phyloP scores from a whole-genome alignment of 78 protist species.

The Monocercomonoides exilis region DNA sequence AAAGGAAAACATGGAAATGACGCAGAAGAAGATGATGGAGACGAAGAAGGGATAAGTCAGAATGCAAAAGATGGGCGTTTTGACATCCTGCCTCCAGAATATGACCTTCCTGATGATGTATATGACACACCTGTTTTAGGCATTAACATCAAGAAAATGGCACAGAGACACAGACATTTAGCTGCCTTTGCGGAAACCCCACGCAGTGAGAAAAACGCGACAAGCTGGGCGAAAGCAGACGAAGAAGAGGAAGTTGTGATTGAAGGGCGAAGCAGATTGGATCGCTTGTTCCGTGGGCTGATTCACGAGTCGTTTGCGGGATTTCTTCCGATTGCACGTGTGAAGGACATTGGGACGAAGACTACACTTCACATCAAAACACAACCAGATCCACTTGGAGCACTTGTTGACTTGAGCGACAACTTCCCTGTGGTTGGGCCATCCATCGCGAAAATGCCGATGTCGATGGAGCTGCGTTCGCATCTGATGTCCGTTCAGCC shows the following conservation, averaged over 20 bases:
- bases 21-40: neutral
- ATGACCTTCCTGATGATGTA: neutral
- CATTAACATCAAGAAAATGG: neutral
- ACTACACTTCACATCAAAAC: neutral
- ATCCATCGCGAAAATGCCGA: neutral
- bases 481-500: neutral
- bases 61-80: neutral
- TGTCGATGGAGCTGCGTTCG: neutral
- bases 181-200: neutral
- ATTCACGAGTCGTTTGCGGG: neutral
- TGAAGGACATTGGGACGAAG: neutral
- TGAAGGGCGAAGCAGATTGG: neutral
- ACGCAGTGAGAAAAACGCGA: neutral
- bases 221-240: neutral
- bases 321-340: neutral
- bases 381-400: neutral
- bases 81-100: too few species aligned
- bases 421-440: neutral
- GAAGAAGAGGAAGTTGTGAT: neutral
- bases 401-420: neutral
- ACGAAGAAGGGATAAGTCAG: neutral
- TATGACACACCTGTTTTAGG: neutral
- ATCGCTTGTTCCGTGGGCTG: neutral
- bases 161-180: neutral
- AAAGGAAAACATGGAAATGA: neutral